Percentiles rank a stretch among this genome's conserved stretches.
phyloP scores from a whole-genome alignment of 352 stramenopile genomes.

The Phytophthora macrochlamydospora region DNA sequence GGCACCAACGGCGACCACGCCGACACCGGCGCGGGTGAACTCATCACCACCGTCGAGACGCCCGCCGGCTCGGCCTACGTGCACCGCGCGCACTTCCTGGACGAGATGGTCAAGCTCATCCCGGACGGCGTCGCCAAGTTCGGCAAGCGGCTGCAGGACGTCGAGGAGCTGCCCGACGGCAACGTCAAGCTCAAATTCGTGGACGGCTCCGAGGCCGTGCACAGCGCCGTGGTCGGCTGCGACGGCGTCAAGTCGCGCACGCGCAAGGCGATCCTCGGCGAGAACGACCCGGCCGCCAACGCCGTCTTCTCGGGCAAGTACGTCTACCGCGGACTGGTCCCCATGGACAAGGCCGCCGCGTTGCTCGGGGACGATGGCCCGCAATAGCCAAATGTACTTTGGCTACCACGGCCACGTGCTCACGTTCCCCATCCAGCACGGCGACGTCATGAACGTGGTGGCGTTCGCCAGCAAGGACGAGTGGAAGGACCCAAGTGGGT shows the following conservation, averaged over 20 bases:
- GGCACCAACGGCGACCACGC: constrained; percentile 22
- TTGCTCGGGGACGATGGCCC: constrained; percentile 37
- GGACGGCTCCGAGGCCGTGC: constrained; percentile 35
- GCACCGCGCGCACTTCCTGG: constrained; percentile 38
- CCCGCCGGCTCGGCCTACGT: constrained; percentile 37
- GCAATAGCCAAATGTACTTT: constrained; percentile 49
- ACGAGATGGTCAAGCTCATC: constrained; percentile 38
- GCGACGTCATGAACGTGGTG: constrained; percentile 42
- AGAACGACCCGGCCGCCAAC: constrained; percentile 31
- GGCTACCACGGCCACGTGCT: constrained; percentile 42
- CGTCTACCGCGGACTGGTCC: constrained; percentile 37
- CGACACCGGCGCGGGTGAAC: constrained; percentile 22
- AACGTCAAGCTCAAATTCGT: constrained; percentile 39
- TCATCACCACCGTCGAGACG: constrained; percentile 39
- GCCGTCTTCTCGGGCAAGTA: constrained; percentile 43
- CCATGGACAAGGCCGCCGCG: constrained; percentile 41
- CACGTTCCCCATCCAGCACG: constrained; percentile 41
- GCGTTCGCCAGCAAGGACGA: constrained; percentile 40
- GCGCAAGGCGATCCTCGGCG: constrained; percentile 31
- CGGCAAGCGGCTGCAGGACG: constrained; percentile 34
- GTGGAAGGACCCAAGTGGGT: constrained; percentile 43
- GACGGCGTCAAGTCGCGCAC: constrained; percentile 40
- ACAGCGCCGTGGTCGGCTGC: constrained; percentile 36
- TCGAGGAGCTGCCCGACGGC: constrained; percentile 33
- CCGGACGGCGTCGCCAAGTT: constrained; percentile 33